Conservation (phyloP, 2,329 filamentous ascomycete species). For the Talaromyces funiculosus region DNA sequence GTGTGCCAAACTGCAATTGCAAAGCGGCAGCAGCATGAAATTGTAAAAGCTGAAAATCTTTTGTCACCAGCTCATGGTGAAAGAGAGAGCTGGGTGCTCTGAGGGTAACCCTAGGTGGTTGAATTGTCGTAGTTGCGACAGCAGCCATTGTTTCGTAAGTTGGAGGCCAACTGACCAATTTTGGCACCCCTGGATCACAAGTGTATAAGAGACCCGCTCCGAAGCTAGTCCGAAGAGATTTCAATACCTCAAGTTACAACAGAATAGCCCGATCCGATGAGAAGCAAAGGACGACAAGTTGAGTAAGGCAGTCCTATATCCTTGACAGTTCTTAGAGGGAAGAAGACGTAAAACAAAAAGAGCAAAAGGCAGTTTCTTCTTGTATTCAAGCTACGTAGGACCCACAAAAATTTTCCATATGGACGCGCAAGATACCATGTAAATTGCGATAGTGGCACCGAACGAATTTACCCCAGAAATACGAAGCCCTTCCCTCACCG, state of each 20-base stretch:
- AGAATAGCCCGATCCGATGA: background rate
- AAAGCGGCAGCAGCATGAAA: conserved; percentile 31
- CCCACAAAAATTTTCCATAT: background rate
- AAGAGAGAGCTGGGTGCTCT: conserved; percentile 18
- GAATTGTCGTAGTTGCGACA: background rate
- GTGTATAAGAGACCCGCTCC: background rate
- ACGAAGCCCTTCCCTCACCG: background rate
- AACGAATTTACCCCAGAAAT: background rate
- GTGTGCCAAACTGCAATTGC: conserved; percentile 23
- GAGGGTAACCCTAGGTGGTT: conserved; percentile 10
- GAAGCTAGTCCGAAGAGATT: background rate
- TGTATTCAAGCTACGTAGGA: background rate
- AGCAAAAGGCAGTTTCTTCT: background rate
- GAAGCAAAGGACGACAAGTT: background rate
- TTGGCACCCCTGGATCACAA: too few species aligned
- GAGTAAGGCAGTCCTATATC: background rate
- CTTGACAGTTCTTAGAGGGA: background rate
- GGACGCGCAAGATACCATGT: background rate
- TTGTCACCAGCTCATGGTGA: conserved; percentile 29
- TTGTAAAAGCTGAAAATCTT: conserved; percentile 28
- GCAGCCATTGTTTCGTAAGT: background rate
- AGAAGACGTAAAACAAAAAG: background rate
- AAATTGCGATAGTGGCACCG: conserved; percentile 8
- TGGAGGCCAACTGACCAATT: background rate
- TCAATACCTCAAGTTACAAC: background rate